Evolutionary conservation across 495 filamentous ascomycete species (phyloP).

Genomic region (Penicillium soppii): DNA sequence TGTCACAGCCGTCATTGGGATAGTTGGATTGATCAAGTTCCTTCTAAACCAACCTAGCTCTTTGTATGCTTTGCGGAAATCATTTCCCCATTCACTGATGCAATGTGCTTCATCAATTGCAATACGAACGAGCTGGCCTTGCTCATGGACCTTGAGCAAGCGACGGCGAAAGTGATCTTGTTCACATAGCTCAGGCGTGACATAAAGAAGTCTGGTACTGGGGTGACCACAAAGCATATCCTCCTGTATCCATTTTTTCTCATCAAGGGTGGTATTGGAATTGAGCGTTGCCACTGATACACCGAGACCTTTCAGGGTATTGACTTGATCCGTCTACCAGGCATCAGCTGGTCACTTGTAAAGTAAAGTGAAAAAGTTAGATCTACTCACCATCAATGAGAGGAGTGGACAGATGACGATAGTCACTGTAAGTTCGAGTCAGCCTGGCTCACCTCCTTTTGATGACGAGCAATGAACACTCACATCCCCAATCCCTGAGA

Average conservation of each 20-base stretch:
- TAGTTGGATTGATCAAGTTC: constrained; percentile 70
- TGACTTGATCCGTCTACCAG: constrained; percentile 81
- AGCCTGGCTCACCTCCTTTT: neutral
- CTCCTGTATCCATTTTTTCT: constrained; percentile 65
- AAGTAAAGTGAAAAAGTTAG: too few species aligned
- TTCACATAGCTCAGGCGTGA: constrained; percentile 87
- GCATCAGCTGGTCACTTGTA: neutral
- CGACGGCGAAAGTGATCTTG: constrained; percentile 74
- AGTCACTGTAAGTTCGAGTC: constrained; percentile 59
- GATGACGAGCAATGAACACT: constrained; percentile 23
- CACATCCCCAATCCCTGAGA: constrained; percentile 74
- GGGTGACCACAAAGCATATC: constrained; percentile 90
- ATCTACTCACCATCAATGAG: constrained; percentile 73
- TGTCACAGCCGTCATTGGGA: constrained; percentile 87
- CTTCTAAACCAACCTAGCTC: constrained; percentile 84
- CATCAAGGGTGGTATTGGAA: constrained; percentile 65
- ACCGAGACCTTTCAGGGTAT: constrained; percentile 68
- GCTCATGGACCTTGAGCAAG: constrained; percentile 70
- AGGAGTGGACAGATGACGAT: constrained; percentile 89
- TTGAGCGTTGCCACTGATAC: constrained; percentile 85
- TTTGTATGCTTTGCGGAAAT: constrained; percentile 92
- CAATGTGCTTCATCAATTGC: constrained; percentile 96
- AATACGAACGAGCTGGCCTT: constrained; percentile 79
- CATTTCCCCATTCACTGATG: constrained; percentile 97
- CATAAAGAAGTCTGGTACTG: constrained; percentile 78